phyloP scores from a whole-genome alignment of 2,329 filamentous ascomycete species.

The Teratosphaeria nubilosa region DNA sequence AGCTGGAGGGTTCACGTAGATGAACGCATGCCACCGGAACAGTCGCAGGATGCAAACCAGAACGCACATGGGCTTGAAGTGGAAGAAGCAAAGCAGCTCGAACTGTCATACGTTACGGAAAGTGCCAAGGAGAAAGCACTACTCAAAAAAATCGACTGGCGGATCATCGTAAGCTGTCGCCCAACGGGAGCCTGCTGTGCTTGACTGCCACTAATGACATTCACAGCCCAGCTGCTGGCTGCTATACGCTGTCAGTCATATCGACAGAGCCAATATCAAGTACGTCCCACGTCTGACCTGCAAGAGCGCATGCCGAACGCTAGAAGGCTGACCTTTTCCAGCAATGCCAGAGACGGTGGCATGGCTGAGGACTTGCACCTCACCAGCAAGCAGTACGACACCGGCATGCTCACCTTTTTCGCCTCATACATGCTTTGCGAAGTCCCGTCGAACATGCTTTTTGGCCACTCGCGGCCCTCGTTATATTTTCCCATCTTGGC shows the following conservation, averaged over 20 bases:
- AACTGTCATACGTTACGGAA: background rate
- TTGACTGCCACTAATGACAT: background rate
- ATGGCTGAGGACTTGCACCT: background rate
- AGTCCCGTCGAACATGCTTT: background rate
- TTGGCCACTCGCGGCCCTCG: background rate
- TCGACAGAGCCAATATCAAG: background rate
- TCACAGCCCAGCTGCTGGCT: background rate
- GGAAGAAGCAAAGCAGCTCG: background rate
- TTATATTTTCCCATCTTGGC: background rate
- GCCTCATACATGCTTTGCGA: background rate
- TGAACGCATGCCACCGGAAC: too few relatives aligned
- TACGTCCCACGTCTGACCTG: background rate
- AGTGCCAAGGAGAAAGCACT: background rate
- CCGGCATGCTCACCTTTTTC: background rate
- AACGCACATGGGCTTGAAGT: background rate
- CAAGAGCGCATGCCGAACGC: background rate
- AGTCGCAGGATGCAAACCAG: background rate
- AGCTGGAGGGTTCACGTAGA: too few relatives aligned
- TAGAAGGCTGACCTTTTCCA: background rate
- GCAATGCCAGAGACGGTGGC: background rate
- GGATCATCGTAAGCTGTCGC: background rate
- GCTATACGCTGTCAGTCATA: background rate
- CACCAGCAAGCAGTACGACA: background rate
- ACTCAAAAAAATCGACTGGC: background rate
- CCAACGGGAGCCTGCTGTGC: background rate